A percentile compares a stretch with the other conserved stretches of the same genome.
Conservation (phyloP, 257 asterid species). For the Ajuga chamaepitys region DNA sequence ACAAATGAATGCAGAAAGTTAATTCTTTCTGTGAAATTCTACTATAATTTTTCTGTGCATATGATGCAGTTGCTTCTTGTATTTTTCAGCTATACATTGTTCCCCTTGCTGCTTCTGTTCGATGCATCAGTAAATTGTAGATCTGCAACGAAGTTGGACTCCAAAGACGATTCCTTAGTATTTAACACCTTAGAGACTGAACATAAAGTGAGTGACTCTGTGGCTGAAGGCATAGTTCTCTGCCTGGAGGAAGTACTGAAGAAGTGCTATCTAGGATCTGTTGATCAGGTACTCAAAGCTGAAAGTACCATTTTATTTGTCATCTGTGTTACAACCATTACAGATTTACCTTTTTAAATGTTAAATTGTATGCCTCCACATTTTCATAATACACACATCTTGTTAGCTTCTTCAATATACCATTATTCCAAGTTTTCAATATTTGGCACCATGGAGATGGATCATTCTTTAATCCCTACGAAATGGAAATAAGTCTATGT, state of each 20-base stretch:
- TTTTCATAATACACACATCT: neutral
- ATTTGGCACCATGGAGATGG: neutral
- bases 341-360: neutral
- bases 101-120: constrained; percentile 79
- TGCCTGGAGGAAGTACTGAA: constrained; percentile 79
- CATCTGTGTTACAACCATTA: neutral
- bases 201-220: constrained; percentile 54
- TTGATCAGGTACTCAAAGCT: constrained; percentile 66
- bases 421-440: neutral
- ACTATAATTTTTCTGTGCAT: neutral
- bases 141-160: constrained; percentile 36
- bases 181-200: constrained; percentile 21
- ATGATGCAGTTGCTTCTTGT: constrained; percentile 6
- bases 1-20: neutral
- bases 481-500: neutral
- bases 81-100: constrained; percentile 64
- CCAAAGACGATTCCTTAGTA: constrained; percentile 22
- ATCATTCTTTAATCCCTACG: neutral
- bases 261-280: constrained; percentile 65
- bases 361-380: neutral
- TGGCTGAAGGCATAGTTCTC: constrained; percentile 63
- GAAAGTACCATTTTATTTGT: constrained; percentile 1
- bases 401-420: neutral
- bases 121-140: constrained; percentile 75
- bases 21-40: neutral